phyloP scores from a whole-genome alignment of 768 basidiomycete species.

The Mycena venus region DNA sequence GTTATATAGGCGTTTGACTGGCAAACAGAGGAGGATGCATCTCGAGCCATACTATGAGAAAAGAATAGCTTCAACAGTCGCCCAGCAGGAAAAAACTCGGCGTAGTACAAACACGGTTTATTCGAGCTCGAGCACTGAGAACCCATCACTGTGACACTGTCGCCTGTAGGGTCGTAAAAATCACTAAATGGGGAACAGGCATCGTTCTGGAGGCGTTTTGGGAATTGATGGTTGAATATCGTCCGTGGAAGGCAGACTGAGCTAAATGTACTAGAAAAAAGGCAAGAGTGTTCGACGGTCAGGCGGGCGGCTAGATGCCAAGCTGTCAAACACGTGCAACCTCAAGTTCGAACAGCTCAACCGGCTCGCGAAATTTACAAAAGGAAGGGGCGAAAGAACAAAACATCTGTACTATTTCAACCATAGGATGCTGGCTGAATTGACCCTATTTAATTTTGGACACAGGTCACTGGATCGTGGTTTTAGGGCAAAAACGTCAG shows the following conservation, averaged over 20 bases:
- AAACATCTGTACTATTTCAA: too few species aligned
- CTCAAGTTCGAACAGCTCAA: background rate
- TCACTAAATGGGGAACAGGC: slow-evolving; percentile 12
- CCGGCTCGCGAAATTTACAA: too few species aligned
- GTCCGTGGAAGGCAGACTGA: slow-evolving; percentile 18
- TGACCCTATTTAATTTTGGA: too few species aligned
- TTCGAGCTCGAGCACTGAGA: background rate
- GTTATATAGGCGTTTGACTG: background rate
- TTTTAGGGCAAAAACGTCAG: too few species aligned
- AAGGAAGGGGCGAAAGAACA: too few species aligned
- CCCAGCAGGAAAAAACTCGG: background rate
- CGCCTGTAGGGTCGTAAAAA: slow-evolving; percentile 9
- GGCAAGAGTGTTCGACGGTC: background rate
- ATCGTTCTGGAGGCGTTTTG: background rate
- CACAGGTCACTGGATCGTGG: too few species aligned
- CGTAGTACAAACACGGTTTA: background rate
- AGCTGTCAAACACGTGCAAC: slow-evolving; percentile 9
- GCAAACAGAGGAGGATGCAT: background rate
- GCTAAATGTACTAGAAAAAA: slow-evolving; percentile 12
- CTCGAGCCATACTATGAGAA: background rate
- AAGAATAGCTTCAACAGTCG: background rate
- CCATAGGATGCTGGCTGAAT: too few species aligned
- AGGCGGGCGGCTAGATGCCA: background rate
- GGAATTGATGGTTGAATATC: slow-evolving; percentile 11
- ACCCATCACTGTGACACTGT: slow-evolving; percentile 13